A percentile compares a stretch with the other conserved stretches of the same genome.
These are phyloP conservation scores for Ceriops tagal DNA, from an alignment of 345 rosid genomes.

Conservation along the genomic window DNA sequence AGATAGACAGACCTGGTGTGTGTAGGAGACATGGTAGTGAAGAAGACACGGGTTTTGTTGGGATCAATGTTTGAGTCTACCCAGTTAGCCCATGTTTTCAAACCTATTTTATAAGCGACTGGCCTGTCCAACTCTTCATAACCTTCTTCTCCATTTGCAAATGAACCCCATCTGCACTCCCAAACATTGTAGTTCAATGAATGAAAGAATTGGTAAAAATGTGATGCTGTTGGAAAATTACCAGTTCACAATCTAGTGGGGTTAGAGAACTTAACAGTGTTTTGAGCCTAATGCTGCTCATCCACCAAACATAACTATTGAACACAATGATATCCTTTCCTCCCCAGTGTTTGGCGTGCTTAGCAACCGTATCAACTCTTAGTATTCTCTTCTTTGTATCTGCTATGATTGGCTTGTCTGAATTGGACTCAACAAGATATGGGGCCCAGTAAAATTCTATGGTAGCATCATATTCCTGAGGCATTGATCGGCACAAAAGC, in stretches of 20 bases:
- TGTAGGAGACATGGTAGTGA: conserved; percentile 43
- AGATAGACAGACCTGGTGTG: conserved; percentile 29
- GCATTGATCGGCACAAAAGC: not conserved
- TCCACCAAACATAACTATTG: conserved; percentile 35
- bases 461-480: conserved; percentile 28
- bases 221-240: not conserved
- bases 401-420: conserved; percentile 22
- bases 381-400: conserved; percentile 29
- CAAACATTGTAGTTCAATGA: not conserved
- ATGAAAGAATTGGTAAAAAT: not conserved
- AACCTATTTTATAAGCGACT: conserved; percentile 34
- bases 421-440: conserved; percentile 25
- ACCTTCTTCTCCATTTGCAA: conserved; percentile 34
- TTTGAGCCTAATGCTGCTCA: conserved; percentile 27
- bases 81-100: conserved; percentile 53
- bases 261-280: conserved; percentile 13
- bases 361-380: conserved; percentile 26
- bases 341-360: conserved; percentile 26
- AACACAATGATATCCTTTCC: conserved; percentile 29
- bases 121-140: conserved; percentile 32
- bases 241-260: too few relatives aligned
- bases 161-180: conserved; percentile 40
- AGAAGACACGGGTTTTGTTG: conserved; percentile 41
- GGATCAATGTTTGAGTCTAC: conserved; percentile 35
- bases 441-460: conserved; percentile 33